Conservation (phyloP, 2,329 filamentous ascomycete species). For the Xylaria multiplex region DNA sequence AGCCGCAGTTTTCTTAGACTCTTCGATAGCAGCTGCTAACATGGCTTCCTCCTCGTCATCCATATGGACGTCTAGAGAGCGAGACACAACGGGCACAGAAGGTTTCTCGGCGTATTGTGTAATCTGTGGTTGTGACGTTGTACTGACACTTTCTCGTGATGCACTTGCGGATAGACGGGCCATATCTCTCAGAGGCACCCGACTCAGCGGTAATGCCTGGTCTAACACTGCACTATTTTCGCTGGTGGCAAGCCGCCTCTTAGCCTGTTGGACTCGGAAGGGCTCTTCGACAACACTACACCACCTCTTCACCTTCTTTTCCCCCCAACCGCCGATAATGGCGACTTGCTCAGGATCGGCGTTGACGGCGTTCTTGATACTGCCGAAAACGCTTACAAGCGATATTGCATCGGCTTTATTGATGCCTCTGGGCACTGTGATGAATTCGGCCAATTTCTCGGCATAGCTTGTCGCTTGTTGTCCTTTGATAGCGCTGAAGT, state of each 20-base stretch:
- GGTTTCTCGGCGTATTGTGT: slow-evolving; percentile 19
- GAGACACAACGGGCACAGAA: neutral
- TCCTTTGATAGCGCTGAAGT: slow-evolving; percentile 82
- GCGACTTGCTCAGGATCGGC: slow-evolving; percentile 86
- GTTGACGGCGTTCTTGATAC: slow-evolving; percentile 85
- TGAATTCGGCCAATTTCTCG: slow-evolving; percentile 89
- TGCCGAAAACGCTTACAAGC: slow-evolving; percentile 91
- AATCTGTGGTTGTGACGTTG: slow-evolving; percentile 38
- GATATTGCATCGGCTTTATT: slow-evolving; percentile 96
- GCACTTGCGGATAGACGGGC: slow-evolving; percentile 42
- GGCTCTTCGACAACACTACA: slow-evolving; percentile 82
- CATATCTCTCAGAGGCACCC: slow-evolving; percentile 56
- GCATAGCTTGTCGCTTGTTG: slow-evolving; percentile 85
- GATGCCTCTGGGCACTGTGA: slow-evolving; percentile 87
- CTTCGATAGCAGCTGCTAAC: slow-evolving; percentile 59
- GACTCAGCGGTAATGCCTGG: slow-evolving; percentile 54
- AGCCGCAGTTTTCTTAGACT: slow-evolving; percentile 55
- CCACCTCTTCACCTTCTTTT: slow-evolving; percentile 93
- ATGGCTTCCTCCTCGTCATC: slow-evolving; percentile 63
- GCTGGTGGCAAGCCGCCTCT: slow-evolving; percentile 48
- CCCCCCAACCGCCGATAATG: slow-evolving; percentile 90
- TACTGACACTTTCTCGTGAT: slow-evolving; percentile 41
- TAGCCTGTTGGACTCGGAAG: slow-evolving; percentile 81
- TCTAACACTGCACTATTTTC: slow-evolving; percentile 48
- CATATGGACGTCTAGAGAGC: slow-evolving; percentile 50